Percentiles rank a stretch among this genome's conserved stretches.
phyloP scores from a whole-genome alignment of 192 early-diverging fungal genomes.

The Podochytrium sp. region DNA sequence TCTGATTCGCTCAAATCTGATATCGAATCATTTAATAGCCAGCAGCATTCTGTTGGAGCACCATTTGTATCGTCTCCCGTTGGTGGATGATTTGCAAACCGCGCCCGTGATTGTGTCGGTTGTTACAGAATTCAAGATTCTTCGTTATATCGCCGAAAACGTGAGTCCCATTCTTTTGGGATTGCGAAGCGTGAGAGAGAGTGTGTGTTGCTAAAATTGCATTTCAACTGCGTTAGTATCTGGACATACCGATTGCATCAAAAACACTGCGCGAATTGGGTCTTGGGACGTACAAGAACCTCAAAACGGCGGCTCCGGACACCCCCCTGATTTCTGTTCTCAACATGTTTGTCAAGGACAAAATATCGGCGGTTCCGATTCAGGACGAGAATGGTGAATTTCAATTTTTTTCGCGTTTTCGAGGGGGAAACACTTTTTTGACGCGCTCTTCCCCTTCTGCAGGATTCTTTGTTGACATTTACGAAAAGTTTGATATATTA shows the following conservation, averaged over 20 bases:
- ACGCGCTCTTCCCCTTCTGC: constrained; percentile 3
- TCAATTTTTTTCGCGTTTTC: background rate
- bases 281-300: constrained; percentile 85
- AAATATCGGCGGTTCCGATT: constrained; percentile 92
- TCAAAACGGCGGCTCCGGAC: constrained; percentile 78
- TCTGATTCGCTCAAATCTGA: background rate
- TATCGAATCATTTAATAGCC: constrained; percentile 56
- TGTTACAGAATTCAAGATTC: constrained; percentile 84
- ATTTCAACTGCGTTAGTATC: constrained; percentile 4
- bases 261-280: constrained; percentile 72
- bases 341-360: constrained; percentile 87
- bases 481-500: constrained; percentile 96
- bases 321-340: constrained; percentile 88
- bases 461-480: constrained; percentile 89
- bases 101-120: constrained; percentile 91
- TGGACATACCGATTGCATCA: constrained; percentile 25
- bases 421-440: background rate
- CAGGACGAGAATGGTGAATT: constrained; percentile 76
- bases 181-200: too few species aligned
- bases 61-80: constrained; percentile 84
- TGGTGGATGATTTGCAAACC: constrained; percentile 79
- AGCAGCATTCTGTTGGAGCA: constrained; percentile 77
- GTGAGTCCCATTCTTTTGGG: constrained; percentile 42
- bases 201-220: too few species aligned
- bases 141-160: constrained; percentile 87